Conservation (phyloP, 1,284 basidiomycete species). For the Rhodotorula sp. region DNA sequence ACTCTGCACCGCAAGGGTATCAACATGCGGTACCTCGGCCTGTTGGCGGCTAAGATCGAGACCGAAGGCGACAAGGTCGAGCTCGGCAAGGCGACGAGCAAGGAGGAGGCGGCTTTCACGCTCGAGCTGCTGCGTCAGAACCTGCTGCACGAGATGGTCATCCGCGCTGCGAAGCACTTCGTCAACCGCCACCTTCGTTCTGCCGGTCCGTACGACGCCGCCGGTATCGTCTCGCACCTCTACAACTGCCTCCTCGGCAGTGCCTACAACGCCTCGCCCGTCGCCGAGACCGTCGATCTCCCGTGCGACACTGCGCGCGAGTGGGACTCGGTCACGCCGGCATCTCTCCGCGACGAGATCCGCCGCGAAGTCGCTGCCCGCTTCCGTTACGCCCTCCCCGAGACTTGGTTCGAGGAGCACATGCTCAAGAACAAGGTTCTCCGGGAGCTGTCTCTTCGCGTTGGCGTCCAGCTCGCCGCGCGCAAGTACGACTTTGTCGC, state of each 20-base stretch:
- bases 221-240: constrained; percentile 56
- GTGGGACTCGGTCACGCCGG: constrained; percentile 56
- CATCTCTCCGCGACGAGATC: constrained; percentile 51
- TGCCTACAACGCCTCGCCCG: constrained; percentile 51
- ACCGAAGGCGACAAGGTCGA: constrained; percentile 46
- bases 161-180: constrained; percentile 57
- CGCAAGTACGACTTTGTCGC: constrained; percentile 54
- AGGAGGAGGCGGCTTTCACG: constrained; percentile 35
- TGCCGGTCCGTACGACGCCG: constrained; percentile 50
- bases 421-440: constrained; percentile 50
- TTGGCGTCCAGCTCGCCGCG: constrained; percentile 58
- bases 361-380: constrained; percentile 52
- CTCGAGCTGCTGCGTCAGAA: constrained; percentile 47
- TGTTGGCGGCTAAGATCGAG: constrained; percentile 51
- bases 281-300: constrained; percentile 50
- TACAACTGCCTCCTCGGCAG: constrained; percentile 60
- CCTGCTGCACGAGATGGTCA: constrained; percentile 57
- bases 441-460: constrained; percentile 55
- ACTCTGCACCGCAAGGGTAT: constrained; percentile 58
- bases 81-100: constrained; percentile 16
- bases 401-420: constrained; percentile 48
- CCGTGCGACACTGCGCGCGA: constrained; percentile 43
- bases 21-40: constrained; percentile 61
- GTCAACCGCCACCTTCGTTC: constrained; percentile 52
- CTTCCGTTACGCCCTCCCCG: constrained; percentile 55